A percentile compares a stretch with the other conserved stretches of the same genome.
These are phyloP conservation scores for Hirschioporus abietinus DNA, from an alignment of 768 basidiomycete species.

Conservation along the genomic window DNA sequence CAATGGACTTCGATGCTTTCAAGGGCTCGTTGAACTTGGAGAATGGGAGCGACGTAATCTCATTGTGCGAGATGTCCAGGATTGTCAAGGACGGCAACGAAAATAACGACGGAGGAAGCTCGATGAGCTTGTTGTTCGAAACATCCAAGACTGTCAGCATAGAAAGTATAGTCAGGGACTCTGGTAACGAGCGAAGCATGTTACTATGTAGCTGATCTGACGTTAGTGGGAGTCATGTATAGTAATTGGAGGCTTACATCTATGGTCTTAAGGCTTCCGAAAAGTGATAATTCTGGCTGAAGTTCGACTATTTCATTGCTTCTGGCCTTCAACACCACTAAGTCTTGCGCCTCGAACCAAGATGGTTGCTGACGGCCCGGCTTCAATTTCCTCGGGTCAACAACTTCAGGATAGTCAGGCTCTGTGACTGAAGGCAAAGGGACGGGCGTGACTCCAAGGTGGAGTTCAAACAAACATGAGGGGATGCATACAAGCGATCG, in stretches of 20 bases:
- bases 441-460: conserved; percentile 69
- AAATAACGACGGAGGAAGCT: conserved; percentile 60
- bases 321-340: conserved; percentile 70
- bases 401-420: conserved; percentile 50
- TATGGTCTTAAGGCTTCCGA: conserved; percentile 73
- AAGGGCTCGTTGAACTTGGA: conserved; percentile 17
- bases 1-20: conserved; percentile 22
- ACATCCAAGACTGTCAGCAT: conserved; percentile 65
- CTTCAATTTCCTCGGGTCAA: conserved; percentile 33
- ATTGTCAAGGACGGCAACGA: conserved; percentile 60
- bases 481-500: conserved; percentile 71
- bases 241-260: conserved; percentile 51
- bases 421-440: conserved; percentile 55
- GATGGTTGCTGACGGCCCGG: conserved; percentile 45
- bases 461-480: conserved; percentile 73
- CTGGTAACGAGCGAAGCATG: conserved; percentile 54
- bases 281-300: conserved; percentile 78
- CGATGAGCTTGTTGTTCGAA: conserved; percentile 62
- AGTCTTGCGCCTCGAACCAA: conserved; percentile 81
- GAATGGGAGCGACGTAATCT: conserved; percentile 55
- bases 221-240: conserved; percentile 8
- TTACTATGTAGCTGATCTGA: conserved; percentile 66
- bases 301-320: conserved; percentile 76
- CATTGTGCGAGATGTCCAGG: conserved; percentile 71
- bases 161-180: conserved; percentile 62